A percentile compares a stretch with the other conserved stretches of the same genome.
Evolutionary conservation across 148 eudicot species (phyloP).

Genomic region (Rhododendron molle): DNA sequence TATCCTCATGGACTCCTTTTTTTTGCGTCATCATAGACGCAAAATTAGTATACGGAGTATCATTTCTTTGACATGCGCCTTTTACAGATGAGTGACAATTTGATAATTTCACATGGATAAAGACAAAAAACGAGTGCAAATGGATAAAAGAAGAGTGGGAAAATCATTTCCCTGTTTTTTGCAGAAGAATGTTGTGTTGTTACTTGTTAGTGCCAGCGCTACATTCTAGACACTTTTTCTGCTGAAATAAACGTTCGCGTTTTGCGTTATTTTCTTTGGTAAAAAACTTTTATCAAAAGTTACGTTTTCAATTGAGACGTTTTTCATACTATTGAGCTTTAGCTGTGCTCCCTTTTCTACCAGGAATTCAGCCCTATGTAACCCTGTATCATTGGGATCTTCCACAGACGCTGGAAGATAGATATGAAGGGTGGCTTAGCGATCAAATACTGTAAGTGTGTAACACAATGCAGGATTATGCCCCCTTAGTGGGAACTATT

Average conservation of each 20-base stretch:
- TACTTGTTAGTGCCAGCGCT: background rate
- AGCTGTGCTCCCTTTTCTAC: conserved; percentile 11
- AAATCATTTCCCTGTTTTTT: background rate
- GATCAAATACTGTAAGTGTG: conserved; percentile 63
- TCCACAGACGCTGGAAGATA: conserved; percentile 85
- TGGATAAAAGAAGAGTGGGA: background rate
- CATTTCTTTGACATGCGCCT: background rate
- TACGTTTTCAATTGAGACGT: background rate
- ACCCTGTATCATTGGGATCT: conserved; percentile 99
- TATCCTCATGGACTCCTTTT: background rate
- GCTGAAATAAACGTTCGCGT: background rate
- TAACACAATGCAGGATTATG: background rate
- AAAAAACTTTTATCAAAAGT: background rate
- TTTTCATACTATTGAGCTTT: background rate
- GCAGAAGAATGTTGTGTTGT: background rate
- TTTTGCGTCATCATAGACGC: background rate
- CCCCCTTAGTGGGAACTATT: background rate
- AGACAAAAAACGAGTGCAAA: too few species aligned
- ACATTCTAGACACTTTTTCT: background rate
- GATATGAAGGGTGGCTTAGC: conserved; percentile 80
- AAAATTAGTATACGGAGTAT: too few species aligned
- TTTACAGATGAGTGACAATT: background rate
- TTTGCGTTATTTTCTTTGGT: background rate
- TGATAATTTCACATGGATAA: too few species aligned
- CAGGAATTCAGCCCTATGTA: conserved; percentile 89